Evolutionary conservation across 345 rosid species (phyloP), one percentile per base, ranked within the genome.

Genomic region (Populus pruinosa): DNA sequence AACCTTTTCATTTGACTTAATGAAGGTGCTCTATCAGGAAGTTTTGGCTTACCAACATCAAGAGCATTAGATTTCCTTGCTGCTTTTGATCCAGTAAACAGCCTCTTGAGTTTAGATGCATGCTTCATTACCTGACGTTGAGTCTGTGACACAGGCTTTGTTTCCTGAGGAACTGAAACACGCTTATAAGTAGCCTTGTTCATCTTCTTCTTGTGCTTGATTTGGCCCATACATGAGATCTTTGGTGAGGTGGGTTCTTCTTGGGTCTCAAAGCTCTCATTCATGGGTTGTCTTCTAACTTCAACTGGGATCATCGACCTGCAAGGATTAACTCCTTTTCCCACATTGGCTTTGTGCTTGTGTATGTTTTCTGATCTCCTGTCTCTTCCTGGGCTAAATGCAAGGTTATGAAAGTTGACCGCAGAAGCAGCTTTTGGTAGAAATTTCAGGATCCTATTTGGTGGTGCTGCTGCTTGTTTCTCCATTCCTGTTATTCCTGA

Each of bases 201-300:
- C 43, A 76, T 80, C 38, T 77, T 85, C 72, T 87, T 88, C 83
- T 81, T 89, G 69, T 83, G 86, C 85, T 94, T 94, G 91, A 94
- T 89, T 75, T 92, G 94, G 21, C 98, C 98, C 82, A 94, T 92
- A 73, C 98, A 94, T 0, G 98, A 94, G 49, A 94, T 86, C 80
- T 94, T 94, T 8, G 98, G 98, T 6, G 98, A 94, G 23, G 87
- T 87, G 11, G 98, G 98, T 63, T 92, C 82, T 50, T 49, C 96
- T 25, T 86, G 83, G 8, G 82, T 77, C 14, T 74, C 83, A 27
- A 63, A 82, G 59, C 71, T 69, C 14, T 82, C 86, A 53, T 72
- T 82, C 79, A 83, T 86, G 56, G 63, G 56, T 69, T 85, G 88
- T 69, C 90, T 79, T 25, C 96, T 83, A 76, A 83, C 93, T 56